These are phyloP conservation scores for Argentina anserina DNA, from an alignment of 306 rosid species.

Conservation along the genomic window DNA sequence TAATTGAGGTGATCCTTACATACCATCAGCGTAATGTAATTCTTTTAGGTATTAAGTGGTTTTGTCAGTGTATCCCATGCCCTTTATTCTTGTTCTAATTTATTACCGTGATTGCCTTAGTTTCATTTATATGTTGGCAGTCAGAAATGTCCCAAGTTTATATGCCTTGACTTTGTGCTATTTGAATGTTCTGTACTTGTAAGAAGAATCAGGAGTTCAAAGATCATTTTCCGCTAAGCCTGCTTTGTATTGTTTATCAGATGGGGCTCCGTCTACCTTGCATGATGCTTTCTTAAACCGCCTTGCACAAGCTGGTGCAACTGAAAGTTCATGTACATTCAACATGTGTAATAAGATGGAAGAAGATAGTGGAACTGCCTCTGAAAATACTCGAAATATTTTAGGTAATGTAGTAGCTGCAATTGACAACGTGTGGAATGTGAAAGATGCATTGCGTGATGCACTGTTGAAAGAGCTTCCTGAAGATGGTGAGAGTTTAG, in stretches of 20 bases:
- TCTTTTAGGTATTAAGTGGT: neutral
- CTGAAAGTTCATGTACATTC: constrained; percentile 65
- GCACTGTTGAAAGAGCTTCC: constrained; percentile 45
- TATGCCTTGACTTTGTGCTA: neutral
- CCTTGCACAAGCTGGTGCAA: constrained; percentile 79
- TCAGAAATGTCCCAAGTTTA: neutral
- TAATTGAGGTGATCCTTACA: neutral
- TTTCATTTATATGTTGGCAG: neutral
- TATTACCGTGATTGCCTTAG: neutral
- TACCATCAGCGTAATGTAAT: neutral
- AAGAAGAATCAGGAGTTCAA: constrained; percentile 3
- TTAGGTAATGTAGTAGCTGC: constrained; percentile 42
- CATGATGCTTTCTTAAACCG: constrained; percentile 73
- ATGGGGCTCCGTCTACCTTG: constrained; percentile 47
- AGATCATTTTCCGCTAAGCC: constrained; percentile 17
- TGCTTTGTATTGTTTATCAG: constrained; percentile 44
- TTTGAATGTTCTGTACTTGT: neutral
- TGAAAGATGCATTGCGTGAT: constrained; percentile 58
- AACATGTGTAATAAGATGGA: constrained; percentile 37
- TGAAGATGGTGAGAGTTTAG: constrained; percentile 53
- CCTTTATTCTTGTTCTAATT: neutral
- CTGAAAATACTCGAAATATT: constrained; percentile 41
- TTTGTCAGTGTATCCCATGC: neutral
- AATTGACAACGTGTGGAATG: constrained; percentile 47
- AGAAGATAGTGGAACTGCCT: constrained; percentile 32